A percentile compares a stretch with the other conserved stretches of the same genome.
Conservation (phyloP, 148 eudicot species). For the Amaranthus palmeri region DNA sequence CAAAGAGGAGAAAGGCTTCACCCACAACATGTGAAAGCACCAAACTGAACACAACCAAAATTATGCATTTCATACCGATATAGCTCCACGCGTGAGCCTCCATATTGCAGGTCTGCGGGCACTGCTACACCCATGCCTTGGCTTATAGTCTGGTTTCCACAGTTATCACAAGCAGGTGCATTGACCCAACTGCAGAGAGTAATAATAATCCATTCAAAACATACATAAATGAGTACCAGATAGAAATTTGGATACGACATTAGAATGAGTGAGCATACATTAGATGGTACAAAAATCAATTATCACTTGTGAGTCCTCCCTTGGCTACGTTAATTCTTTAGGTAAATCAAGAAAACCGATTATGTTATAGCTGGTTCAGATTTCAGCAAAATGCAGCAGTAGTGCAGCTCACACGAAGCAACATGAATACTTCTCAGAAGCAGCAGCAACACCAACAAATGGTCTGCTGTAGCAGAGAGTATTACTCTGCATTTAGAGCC, state of each 20-base stretch:
- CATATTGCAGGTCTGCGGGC: constrained; percentile 53
- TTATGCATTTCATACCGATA: constrained; percentile 50
- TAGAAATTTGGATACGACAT: neutral
- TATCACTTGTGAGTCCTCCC: neutral
- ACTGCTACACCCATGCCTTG: constrained; percentile 64
- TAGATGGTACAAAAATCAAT: neutral
- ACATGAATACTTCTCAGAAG: too few relatives aligned
- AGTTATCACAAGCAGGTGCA: constrained; percentile 76
- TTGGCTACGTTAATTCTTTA: neutral
- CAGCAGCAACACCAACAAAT: too few relatives aligned
- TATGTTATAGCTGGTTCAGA: too few relatives aligned
- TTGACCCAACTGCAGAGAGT: constrained; percentile 63
- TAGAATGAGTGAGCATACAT: neutral
- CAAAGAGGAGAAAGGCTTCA: neutral
- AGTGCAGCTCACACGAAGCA: too few relatives aligned
- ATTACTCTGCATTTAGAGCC: too few relatives aligned
- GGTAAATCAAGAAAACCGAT: neutral
- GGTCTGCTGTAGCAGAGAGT: too few relatives aligned
- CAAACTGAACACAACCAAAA: neutral
- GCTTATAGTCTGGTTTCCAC: constrained; percentile 55
- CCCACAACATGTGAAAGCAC: neutral
- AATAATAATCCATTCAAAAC: neutral
- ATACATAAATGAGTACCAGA: neutral
- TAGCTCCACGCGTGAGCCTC: constrained; percentile 79
- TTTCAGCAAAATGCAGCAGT: too few relatives aligned